Evolutionary conservation across 768 basidiomycete genomes (phyloP).

Genomic region (Hypholoma fasciculare): DNA sequence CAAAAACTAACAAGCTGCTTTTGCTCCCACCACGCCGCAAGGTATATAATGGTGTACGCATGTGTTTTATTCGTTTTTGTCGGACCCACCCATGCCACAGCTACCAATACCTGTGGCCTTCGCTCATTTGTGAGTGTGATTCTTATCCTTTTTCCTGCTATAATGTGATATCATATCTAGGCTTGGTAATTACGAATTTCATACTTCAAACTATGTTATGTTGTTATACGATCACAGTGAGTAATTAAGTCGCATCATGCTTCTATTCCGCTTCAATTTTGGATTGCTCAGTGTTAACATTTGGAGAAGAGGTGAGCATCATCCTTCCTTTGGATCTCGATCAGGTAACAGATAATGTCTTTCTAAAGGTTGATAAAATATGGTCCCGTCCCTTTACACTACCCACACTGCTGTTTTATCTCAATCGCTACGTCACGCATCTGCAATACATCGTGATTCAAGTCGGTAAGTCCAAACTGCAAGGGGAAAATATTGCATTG

Average conservation of each 20-base stretch:
- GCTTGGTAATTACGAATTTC: constrained; percentile 22
- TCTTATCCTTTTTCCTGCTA: neutral
- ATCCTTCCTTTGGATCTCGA: too few species aligned
- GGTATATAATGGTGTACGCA: constrained; percentile 5
- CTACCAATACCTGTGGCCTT: constrained; percentile 19
- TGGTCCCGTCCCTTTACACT: constrained; percentile 21
- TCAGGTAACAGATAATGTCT: neutral
- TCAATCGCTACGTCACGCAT: constrained; percentile 24
- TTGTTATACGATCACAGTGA: constrained; percentile 22
- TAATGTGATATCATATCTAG: neutral
- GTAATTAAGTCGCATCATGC: neutral
- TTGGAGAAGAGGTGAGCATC: constrained; percentile 16
- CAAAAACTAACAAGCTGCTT: neutral
- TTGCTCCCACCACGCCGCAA: neutral
- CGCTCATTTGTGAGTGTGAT: constrained; percentile 18
- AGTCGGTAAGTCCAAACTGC: constrained; percentile 15
- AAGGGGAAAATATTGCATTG: neutral
- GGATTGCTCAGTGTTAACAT: constrained; percentile 15
- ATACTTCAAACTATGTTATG: constrained; percentile 23
- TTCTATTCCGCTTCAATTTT: neutral
- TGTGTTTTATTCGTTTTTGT: neutral
- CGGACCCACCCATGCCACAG: constrained; percentile 10
- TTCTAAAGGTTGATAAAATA: constrained; percentile 20
- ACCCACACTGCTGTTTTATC: constrained; percentile 18
- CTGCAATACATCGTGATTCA: constrained; percentile 23